Evolutionary conservation across 1,284 basidiomycete species (phyloP), one percentile per base, ranked within the genome.

Genomic region (Volvariella surrecta): DNA sequence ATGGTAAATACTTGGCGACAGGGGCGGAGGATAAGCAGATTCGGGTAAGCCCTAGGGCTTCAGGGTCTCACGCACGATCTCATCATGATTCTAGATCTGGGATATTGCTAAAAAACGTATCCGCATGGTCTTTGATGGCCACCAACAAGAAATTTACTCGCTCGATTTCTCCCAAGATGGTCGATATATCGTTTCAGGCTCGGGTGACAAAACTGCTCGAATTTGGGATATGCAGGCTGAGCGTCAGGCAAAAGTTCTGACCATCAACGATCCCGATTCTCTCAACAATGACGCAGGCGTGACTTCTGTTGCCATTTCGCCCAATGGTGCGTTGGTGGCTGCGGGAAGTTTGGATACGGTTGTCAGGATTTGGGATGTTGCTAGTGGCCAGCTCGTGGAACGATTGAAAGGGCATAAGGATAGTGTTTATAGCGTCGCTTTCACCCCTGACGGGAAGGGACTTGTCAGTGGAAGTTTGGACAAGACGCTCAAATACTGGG

Each of bases 81-180:
- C 40, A 42, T 30, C 37, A 46, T 38, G 31, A 20, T 34, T 22
- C n/a, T 48, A 85, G 88, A 87, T 89, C 54, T 95, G 91, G 91
- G 88, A 93, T 56, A 86, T 94, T 51, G 70, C 71, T 20, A 79
- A 79, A 57, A 79, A 79, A 54, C 73, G 75, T 38, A 82, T 91
- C 52, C 70, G 76, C 46, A 79, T 76, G 47, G 70, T 87, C 16
- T 86, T 93, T 50, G 76, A 82, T 40, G 92, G 90, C 1, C 92
- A 95, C 63, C 79, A 82, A 58, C 85, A 89, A 56, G 91, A 92
- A 62, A 91, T 95, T 52, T 95, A 93, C 63, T 89, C 89, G 3
- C 76, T 95, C 46, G 89, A 91, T 58, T 93, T 91, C 59, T 85
- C 85, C 7, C 64, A 73, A 18, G 87, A 94, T 55, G 89, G 90